Conservation (phyloP, 2,329 filamentous ascomycete genomes). For the Colletotrichum salicis region DNA sequence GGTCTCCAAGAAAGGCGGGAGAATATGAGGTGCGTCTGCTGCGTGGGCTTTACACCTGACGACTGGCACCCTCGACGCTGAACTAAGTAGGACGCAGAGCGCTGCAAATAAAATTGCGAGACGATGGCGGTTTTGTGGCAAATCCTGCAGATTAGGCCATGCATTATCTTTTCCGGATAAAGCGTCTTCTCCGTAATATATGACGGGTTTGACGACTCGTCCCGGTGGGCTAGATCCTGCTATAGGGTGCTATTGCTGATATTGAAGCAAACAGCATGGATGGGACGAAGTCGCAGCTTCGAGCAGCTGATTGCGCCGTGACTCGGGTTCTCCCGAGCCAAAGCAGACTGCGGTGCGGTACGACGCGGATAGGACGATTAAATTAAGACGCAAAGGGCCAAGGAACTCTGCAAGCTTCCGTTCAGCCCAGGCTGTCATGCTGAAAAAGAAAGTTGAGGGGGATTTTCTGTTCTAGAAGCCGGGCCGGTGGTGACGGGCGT, state of each 20-base stretch:
- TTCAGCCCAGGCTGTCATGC: background rate
- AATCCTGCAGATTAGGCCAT: background rate
- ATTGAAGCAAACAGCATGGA: conserved; percentile 27
- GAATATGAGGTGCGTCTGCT: background rate
- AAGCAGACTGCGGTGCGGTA: background rate
- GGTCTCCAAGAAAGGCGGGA: background rate
- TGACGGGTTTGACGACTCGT: conserved; percentile 3
- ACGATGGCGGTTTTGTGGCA: conserved; percentile 4
- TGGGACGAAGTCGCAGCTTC: background rate
- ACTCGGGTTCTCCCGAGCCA: conserved; percentile 4
- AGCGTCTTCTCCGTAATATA: background rate
- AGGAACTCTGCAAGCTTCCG: background rate
- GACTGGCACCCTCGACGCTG: background rate
- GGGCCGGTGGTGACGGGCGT: conserved; percentile 7
- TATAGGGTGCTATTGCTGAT: conserved; percentile 17
- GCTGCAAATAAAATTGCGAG: background rate
- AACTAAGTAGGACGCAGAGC: background rate
- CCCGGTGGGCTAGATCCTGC: conserved; percentile 5
- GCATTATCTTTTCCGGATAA: background rate
- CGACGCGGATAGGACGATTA: background rate
- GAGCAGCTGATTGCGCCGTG: background rate
- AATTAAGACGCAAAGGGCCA: background rate
- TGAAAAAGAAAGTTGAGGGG: conserved; percentile 1
- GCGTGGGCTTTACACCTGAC: background rate
- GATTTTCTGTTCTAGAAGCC: conserved; percentile 30